Base-by-base conservation (phyloP, 805 yeast genomes). In the Candida easanensis region DNA sequence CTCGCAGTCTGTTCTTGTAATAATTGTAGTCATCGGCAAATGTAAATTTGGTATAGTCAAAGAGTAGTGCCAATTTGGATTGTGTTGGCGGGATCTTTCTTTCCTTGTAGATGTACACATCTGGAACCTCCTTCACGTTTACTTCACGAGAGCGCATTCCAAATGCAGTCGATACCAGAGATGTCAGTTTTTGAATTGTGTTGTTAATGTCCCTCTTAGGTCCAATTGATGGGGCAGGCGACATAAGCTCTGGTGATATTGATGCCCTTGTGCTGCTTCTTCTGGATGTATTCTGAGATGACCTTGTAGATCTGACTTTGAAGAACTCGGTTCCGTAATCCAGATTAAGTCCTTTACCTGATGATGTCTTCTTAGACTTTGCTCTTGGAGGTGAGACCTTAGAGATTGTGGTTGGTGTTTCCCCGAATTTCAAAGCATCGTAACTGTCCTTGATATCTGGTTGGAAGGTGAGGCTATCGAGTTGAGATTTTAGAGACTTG, bases 1-100 rank as follows among this genome's bases (percentile, higher is more conserved):
- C 76, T 36, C 64, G 66, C 46, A 74, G 55, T 17, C 73, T 61
- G 43, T 66, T 66, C 48, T 69, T 74, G 47, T 73, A 76, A 38
- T 64, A 70, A 42, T 65, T 67, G 52, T 65, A 72, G 32, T 66
- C 69, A 22, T 61, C 58, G 28, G 58, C 48, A 11, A 49, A 41
- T n/a, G 26, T 41, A 6, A 30, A 16, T 5, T 30, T 17, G 4
- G 6, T n/a, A 14, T 30, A 17, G 13, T 30, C 33, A 16, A 30
- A 30, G 19, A 15, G 19, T 15, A 30, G 19, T 8, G 33, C 4
- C 1, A 56, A 46, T 23, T 32, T 41, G 3, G 58, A 40, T 8
- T 53, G 54, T 5, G 54, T 48, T n/a, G 56, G 18, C 18, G 5
- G 14, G 19, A 14, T 8, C 19, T 38, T 44, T 11, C 44, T 44